phyloP scores from a whole-genome alignment of 495 filamentous ascomycete species.

The Penicillium subrubescens region DNA sequence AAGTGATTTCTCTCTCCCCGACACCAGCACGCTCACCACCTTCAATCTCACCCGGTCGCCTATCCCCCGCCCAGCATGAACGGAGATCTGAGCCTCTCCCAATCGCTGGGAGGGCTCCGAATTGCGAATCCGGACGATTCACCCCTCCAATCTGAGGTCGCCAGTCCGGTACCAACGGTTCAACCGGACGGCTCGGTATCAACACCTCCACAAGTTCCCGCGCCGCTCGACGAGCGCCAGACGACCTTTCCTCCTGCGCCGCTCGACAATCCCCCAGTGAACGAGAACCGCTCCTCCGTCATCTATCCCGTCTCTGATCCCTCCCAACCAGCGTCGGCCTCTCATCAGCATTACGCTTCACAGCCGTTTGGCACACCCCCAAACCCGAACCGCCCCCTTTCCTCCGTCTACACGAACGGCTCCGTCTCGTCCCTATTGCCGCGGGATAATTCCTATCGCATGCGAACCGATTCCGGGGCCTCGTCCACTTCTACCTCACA shows the following conservation, averaged over 20 bases:
- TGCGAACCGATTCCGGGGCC: slow-evolving; percentile 65
- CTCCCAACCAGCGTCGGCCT: slow-evolving; percentile 25
- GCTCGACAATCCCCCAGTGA: slow-evolving; percentile 20
- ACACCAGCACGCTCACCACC: slow-evolving; percentile 4
- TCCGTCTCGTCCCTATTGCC: slow-evolving; percentile 37
- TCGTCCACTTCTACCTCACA: slow-evolving; percentile 60
- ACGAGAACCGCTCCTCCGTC: slow-evolving; percentile 36
- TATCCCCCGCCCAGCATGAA: slow-evolving; percentile 64
- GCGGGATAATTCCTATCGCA: slow-evolving; percentile 56
- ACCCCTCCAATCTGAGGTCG: slow-evolving; percentile 59
- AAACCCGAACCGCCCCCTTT: slow-evolving; percentile 54
- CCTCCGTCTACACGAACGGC: slow-evolving; percentile 56
- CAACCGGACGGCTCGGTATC: slow-evolving; percentile 31
- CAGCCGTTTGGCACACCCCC: slow-evolving; percentile 43
- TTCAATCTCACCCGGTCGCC: neutral
- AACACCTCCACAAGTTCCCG: slow-evolving; percentile 28
- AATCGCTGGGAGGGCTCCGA: slow-evolving; percentile 88
- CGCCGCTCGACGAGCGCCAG: slow-evolving; percentile 20
- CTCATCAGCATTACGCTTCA: slow-evolving; percentile 44
- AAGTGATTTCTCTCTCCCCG: slow-evolving; percentile 12
- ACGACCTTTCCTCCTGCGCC: slow-evolving; percentile 27
- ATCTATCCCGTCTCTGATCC: slow-evolving; percentile 26
- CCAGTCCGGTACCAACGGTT: slow-evolving; percentile 32
- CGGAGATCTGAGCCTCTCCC: slow-evolving; percentile 88
- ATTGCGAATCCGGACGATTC: slow-evolving; percentile 96